phyloP scores from a whole-genome alignment of 441 rosid species.

The Pelargonium cotyledonis region DNA sequence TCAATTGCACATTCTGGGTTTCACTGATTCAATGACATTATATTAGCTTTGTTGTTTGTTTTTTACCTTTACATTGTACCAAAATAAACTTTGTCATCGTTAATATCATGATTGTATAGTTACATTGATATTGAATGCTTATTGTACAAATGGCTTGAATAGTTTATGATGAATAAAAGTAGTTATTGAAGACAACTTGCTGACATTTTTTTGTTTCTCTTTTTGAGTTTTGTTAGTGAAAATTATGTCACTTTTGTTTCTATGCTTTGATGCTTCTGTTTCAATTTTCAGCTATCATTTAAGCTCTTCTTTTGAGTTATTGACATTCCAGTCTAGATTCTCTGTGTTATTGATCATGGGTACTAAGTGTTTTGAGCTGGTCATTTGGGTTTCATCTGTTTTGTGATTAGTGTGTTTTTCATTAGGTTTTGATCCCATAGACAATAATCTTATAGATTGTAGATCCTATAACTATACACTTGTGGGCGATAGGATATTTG shows the following conservation, averaged over 20 bases:
- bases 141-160: no score
- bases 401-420: conserved; percentile 32
- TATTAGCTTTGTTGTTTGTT: no score
- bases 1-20: no score
- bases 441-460: conserved; percentile 54
- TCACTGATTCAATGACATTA: no score
- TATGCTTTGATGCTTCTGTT: neutral
- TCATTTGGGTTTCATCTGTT: conserved; percentile 31
- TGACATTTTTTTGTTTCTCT: neutral
- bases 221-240: neutral
- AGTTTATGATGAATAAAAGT: no score
- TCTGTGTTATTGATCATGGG: conserved; percentile 23
- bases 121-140: no score
- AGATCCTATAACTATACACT: conserved; percentile 52
- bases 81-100: no score
- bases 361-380: conserved; percentile 13
- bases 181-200: no score
- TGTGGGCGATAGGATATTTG: conserved; percentile 40
- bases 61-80: no score
- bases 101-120: no score
- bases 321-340: neutral
- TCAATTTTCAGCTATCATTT: neutral
- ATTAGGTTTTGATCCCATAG: conserved; percentile 37
- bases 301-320: neutral
- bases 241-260: conserved; percentile 5